Evolutionary conservation across 208 protist genomes (phyloP).

Genomic region (Balamuthia mandrillaris): DNA sequence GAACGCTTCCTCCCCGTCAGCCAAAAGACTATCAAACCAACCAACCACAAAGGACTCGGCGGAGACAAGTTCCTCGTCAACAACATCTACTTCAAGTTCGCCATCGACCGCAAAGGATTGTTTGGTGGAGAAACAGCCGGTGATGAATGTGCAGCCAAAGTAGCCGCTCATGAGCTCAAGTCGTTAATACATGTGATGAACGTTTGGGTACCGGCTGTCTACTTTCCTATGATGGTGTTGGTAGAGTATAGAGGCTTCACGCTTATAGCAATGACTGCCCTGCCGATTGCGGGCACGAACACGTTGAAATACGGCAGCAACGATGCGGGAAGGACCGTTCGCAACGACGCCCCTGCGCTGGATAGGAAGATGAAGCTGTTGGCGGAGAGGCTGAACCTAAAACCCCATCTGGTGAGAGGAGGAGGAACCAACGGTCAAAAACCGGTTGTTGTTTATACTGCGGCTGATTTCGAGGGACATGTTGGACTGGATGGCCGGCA

Average conservation of each 20-base stretch:
- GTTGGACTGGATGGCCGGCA: background rate
- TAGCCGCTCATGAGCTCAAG: background rate
- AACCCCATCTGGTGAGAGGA: no score
- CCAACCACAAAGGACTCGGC: background rate
- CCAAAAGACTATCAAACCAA: slow-evolving; percentile 24
- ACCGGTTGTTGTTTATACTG: no score
- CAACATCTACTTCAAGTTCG: slow-evolving; percentile 31
- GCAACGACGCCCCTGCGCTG: no score
- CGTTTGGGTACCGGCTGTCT: background rate
- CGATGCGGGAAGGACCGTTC: no score
- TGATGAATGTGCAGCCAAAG: background rate
- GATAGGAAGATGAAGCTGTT: no score
- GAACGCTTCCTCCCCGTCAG: background rate
- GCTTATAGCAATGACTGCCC: slow-evolving; percentile 56
- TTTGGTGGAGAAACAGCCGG: background rate
- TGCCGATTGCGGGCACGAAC: no score
- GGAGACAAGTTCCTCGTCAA: no score
- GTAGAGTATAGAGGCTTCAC: slow-evolving; percentile 58
- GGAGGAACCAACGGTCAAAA: no score
- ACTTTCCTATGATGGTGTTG: background rate
- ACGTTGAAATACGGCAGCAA: no score
- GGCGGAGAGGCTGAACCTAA: no score
- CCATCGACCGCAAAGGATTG: background rate
- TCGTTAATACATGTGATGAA: background rate
- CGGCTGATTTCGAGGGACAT: background rate